A percentile compares a stretch with the other conserved stretches of the same genome.
Conservation (phyloP, 257 asterid species). For the Euphrasia confusa region DNA sequence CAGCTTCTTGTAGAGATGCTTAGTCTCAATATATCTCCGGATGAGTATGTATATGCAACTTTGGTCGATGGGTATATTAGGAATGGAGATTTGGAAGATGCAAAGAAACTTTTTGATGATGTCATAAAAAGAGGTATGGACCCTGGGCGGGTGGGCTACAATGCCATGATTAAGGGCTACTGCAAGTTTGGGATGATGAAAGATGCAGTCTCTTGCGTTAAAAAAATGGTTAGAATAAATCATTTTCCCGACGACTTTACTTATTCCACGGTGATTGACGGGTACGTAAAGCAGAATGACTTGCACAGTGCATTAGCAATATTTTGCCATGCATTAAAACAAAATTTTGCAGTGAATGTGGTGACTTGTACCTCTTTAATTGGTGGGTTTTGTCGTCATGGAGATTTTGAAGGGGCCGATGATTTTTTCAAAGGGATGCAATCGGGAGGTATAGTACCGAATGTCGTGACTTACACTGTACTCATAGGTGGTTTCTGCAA, state of each 20-base stretch:
- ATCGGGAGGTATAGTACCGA: slow-evolving; percentile 51
- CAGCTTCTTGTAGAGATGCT: slow-evolving; percentile 74
- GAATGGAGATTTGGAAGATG: slow-evolving; percentile 58
- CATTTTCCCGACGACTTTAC: slow-evolving; percentile 64
- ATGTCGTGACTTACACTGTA: slow-evolving; percentile 80
- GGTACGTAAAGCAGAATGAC: slow-evolving; percentile 66
- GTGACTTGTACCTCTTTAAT: slow-evolving; percentile 71
- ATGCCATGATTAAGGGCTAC: slow-evolving; percentile 88
- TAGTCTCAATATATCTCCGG: slow-evolving; percentile 51
- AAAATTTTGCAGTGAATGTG: slow-evolving; percentile 43
- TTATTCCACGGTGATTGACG: slow-evolving; percentile 82
- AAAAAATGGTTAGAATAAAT: slow-evolving; percentile 45
- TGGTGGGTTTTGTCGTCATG: slow-evolving; percentile 61
- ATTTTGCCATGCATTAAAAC: slow-evolving; percentile 51
- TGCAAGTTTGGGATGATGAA: slow-evolving; percentile 68
- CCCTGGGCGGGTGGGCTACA: slow-evolving; percentile 75
- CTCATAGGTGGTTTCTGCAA: slow-evolving; percentile 72
- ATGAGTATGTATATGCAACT: slow-evolving; percentile 67
- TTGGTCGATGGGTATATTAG: slow-evolving; percentile 74
- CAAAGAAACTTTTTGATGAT: slow-evolving; percentile 55
- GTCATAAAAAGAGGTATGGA: slow-evolving; percentile 41
- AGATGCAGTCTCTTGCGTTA: slow-evolving; percentile 59
- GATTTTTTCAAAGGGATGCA: slow-evolving; percentile 48
- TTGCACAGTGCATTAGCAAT: slow-evolving; percentile 50
- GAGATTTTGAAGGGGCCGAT: slow-evolving; percentile 54